Percentiles rank a stretch among this genome's conserved stretches.
These are phyloP conservation scores for Colletotrichum cereale DNA, from an alignment of 2,329 filamentous ascomycete genomes.

Conservation along the genomic window DNA sequence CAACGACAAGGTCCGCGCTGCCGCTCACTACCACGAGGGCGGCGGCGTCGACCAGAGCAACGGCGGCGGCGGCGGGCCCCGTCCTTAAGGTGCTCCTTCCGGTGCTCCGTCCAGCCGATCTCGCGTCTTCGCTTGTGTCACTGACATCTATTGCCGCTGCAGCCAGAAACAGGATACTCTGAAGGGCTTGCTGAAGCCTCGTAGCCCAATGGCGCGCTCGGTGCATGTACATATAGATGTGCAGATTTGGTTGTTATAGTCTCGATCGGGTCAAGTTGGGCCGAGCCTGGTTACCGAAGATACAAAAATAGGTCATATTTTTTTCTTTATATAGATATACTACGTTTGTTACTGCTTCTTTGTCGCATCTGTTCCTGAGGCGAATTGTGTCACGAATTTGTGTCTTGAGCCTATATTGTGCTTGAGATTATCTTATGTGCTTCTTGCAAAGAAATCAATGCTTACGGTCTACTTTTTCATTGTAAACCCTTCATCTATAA, in stretches of 20 bases:
- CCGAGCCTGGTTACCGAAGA: not conserved
- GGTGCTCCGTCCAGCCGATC: not conserved
- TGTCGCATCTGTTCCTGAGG: not conserved
- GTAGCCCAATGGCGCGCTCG: not conserved
- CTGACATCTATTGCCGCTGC: not conserved
- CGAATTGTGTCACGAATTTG: not conserved
- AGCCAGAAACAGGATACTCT: not conserved
- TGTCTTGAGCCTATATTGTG: not conserved
- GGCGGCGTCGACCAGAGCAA: slow-evolving; percentile 32
- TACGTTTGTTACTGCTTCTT: not conserved
- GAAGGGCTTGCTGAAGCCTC: not conserved
- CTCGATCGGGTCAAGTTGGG: not conserved
- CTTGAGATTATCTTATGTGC: no score
- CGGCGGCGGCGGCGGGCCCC: slow-evolving; percentile 25
- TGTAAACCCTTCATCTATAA: not conserved
- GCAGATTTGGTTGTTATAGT: not conserved
- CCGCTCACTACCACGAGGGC: slow-evolving; percentile 35
- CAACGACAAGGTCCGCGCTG: slow-evolving; percentile 33
- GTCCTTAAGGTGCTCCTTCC: not conserved
- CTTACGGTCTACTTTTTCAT: not conserved
- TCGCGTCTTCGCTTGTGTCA: not conserved
- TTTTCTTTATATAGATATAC: not conserved
- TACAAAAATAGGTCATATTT: not conserved
- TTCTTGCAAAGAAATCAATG: not conserved
- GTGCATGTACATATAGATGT: not conserved